Conservation (phyloP, 495 filamentous ascomycete species). For the Sordaria brevicollis region DNA sequence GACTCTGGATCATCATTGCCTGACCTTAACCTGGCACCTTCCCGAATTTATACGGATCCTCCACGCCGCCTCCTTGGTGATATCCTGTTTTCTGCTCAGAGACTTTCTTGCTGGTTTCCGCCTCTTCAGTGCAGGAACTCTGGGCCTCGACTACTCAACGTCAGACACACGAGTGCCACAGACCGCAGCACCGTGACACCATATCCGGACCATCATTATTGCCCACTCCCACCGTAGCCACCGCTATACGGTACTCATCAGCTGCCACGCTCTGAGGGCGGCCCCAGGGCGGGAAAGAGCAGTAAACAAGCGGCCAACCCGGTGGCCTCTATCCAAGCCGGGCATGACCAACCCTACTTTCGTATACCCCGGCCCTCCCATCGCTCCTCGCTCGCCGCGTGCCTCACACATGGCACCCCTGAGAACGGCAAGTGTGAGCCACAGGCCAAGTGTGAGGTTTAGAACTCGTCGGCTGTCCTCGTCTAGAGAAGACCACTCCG, state of each 20-base stretch:
- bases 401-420: constrained; percentile 22
- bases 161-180: neutral
- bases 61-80: neutral
- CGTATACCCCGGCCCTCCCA: constrained; percentile 11
- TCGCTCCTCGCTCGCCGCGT: constrained; percentile 4
- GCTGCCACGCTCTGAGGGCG: neutral
- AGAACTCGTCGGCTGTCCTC: constrained; percentile 24
- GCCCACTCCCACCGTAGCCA: neutral
- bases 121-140: neutral
- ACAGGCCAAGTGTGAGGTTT: constrained; percentile 25
- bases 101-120: neutral
- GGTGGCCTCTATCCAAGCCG: neutral
- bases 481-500: constrained; percentile 33
- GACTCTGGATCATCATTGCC: neutral
- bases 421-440: constrained; percentile 24
- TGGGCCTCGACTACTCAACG: neutral
- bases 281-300: neutral
- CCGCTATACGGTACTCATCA: neutral
- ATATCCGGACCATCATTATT: neutral
- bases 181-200: neutral
- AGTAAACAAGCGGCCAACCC: constrained; percentile 3
- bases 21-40: neutral
- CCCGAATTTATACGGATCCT: neutral
- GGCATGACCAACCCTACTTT: neutral
- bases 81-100: neutral